Evolutionary conservation across 2,329 filamentous ascomycete genomes (phyloP).

Genomic region (Sarocladium kiliense): DNA sequence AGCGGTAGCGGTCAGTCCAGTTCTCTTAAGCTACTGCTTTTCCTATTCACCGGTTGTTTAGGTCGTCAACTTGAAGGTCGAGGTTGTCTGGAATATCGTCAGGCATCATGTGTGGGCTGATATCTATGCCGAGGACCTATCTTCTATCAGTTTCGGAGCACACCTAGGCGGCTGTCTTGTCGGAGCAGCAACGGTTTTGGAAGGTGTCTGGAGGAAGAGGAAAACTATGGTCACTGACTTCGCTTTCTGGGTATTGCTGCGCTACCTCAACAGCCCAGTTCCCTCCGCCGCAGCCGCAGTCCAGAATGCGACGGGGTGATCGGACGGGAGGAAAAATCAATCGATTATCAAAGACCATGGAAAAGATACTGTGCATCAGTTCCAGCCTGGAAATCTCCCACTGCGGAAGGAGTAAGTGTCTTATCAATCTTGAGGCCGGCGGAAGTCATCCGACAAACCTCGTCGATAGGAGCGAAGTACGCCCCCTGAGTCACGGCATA

Average conservation of each 20-base stretch:
- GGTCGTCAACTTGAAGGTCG: constrained; percentile 66
- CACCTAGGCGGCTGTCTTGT: too few relatives aligned
- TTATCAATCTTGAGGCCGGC: neutral
- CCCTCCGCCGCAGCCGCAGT: constrained; percentile 68
- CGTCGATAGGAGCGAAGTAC: constrained; percentile 66
- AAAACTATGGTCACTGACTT: constrained; percentile 42
- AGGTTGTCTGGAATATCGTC: constrained; percentile 61
- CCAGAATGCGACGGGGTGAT: constrained; percentile 55
- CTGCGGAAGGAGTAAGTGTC: constrained; percentile 32
- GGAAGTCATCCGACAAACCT: constrained; percentile 42
- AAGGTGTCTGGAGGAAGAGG: too few relatives aligned
- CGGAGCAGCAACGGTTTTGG: too few relatives aligned
- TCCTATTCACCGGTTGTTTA: constrained; percentile 54
- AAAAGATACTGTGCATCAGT: constrained; percentile 58
- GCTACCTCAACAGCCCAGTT: constrained; percentile 68
- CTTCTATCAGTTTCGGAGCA: too few relatives aligned
- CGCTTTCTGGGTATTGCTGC: constrained; percentile 55
- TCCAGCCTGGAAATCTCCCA: constrained; percentile 63
- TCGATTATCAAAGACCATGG: constrained; percentile 58
- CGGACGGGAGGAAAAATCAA: constrained; percentile 65
- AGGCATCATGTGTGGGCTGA: constrained; percentile 64
- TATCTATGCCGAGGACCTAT: constrained; percentile 68
- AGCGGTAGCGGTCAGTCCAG: neutral
- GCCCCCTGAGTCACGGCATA: constrained; percentile 59
- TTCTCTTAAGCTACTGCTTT: neutral